Evolutionary conservation across 495 filamentous ascomycete genomes (phyloP).

Genomic region (Cryomyces antarcticus): DNA sequence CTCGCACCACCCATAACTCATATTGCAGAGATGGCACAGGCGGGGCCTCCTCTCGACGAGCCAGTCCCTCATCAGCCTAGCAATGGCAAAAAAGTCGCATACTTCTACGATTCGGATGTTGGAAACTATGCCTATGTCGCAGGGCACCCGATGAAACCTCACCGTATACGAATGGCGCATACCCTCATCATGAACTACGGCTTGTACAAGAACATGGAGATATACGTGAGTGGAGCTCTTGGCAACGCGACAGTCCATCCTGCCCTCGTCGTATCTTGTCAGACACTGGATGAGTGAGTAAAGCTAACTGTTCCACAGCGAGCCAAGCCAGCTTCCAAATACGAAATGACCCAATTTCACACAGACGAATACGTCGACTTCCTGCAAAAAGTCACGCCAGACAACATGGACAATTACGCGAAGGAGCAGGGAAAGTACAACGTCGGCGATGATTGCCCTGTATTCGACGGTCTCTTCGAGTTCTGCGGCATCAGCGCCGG

Average conservation of each 20-base stretch:
- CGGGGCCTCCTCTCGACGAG: conserved; percentile 3
- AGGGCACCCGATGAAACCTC: conserved; percentile 98
- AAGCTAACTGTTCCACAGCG: conserved; percentile 31
- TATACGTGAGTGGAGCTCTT: conserved; percentile 50
- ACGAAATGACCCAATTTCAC: conserved; percentile 99
- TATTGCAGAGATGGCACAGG: background rate
- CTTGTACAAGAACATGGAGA: conserved; percentile 96
- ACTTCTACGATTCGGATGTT: conserved; percentile 96
- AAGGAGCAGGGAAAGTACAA: conserved; percentile 95
- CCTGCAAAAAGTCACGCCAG: conserved; percentile 82
- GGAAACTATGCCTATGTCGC: conserved; percentile 96
- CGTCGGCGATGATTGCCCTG: conserved; percentile 92
- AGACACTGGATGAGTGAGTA: background rate
- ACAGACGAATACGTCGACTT: conserved; percentile 99
- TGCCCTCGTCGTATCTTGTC: background rate
- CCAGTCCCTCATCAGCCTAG: conserved; percentile 14
- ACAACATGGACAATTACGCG: conserved; percentile 89
- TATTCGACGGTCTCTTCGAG: conserved; percentile 94
- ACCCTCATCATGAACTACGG: conserved; percentile 98
- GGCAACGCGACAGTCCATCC: background rate
- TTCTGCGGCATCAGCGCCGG: conserved; percentile 96
- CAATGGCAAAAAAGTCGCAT: conserved; percentile 57
- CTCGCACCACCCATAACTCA: too few species aligned
- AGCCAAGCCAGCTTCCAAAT: conserved; percentile 85
- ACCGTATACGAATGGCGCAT: conserved; percentile 92